Evolutionary conservation across 2,329 filamentous ascomycete species (phyloP).

Genomic region (Diplocarpon rosae): DNA sequence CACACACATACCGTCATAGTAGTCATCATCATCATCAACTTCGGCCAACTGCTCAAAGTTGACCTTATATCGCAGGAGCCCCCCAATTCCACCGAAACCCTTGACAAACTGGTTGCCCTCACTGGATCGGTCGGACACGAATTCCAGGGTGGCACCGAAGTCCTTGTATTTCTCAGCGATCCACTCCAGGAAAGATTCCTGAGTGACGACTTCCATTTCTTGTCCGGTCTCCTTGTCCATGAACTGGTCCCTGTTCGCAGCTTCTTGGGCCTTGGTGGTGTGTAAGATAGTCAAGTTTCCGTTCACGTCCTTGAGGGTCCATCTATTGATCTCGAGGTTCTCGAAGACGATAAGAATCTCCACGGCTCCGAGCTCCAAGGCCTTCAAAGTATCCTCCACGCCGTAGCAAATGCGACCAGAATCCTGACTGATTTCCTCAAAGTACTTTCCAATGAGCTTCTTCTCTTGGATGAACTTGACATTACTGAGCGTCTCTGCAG

Average conservation of each 20-base stretch:
- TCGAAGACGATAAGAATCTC: conserved; percentile 95
- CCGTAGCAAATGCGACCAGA: conserved; percentile 96
- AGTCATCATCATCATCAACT: conserved; percentile 82
- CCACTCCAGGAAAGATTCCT: conserved; percentile 97
- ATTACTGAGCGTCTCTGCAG: conserved; percentile 90
- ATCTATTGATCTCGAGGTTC: conserved; percentile 91
- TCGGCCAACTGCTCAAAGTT: conserved; percentile 99
- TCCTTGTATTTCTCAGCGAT: conserved; percentile 97
- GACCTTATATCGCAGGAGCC: conserved; percentile 97
- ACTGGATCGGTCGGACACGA: conserved; percentile 92
- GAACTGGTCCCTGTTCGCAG: conserved; percentile 66
- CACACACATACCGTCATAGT: conserved; percentile 54
- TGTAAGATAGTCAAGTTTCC: conserved; percentile 68
- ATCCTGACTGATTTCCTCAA: conserved; percentile 97
- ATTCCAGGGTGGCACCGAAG: conserved; percentile 90
- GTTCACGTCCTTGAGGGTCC: conserved; percentile 70
- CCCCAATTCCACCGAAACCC: conserved; percentile 96
- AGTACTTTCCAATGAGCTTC: conserved; percentile 98
- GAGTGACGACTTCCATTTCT: conserved; percentile 89
- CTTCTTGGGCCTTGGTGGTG: conserved; percentile 78
- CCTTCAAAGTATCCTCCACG: conserved; percentile 95
- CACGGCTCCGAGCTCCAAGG: conserved; percentile 86
- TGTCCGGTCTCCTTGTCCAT: conserved; percentile 92
- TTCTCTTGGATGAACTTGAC: conserved; percentile 99
- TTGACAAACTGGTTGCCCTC: conserved; percentile 99